Base-by-base conservation (phyloP, 176 grass and related monocot genomes). In the Panicum miliaceum region DNA sequence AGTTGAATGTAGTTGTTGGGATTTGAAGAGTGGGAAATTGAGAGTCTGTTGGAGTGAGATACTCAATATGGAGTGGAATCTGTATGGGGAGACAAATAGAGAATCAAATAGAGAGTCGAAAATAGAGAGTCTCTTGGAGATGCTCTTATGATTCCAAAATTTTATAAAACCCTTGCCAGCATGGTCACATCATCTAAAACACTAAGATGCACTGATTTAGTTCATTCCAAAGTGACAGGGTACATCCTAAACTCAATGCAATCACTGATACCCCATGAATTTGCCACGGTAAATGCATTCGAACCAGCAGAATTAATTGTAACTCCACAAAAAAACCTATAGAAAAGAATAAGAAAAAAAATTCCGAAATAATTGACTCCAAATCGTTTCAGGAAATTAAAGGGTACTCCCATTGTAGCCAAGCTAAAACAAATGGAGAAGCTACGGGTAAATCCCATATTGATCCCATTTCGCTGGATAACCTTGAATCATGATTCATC, bases 311-410 rank as follows among this genome's bases (percentile, higher is more conserved):
- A 57, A 54, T 64, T 62, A 34, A 56, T 45, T 50, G 10, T 7
- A 54, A 34, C 56, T 45, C 45, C 58, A 71, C n/a, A 6, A 77
- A 82, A 77, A 77, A 85, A 77, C 57, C 12, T 64, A 12, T 1
- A 37, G 3, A 42, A 40, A 70, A 0, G 37, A 72, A 62, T 14
- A 56, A 3, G 37, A 48, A 71, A 3, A 0, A 11, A 63, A 32
- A 26, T 45, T 45, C n/a, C 20, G 0, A 6, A 63, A 43, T 43
- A 53, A 29, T 42, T 13, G n/a, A 71, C 8, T 34, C 43, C 5
- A 61, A 42, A 63, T 13, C 13, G 6, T 3, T 43, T 11, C 7
- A 42, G 34, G 9, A 59, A 74, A 75, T 34, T 25, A 43, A 53
- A 53, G n/a, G 10, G 12, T 22, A 56, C 36, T 61, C 40, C 62